Evolutionary conservation across 192 early-diverging fungal genomes (phyloP).

Genomic region (Entomortierella chlamydospora): DNA sequence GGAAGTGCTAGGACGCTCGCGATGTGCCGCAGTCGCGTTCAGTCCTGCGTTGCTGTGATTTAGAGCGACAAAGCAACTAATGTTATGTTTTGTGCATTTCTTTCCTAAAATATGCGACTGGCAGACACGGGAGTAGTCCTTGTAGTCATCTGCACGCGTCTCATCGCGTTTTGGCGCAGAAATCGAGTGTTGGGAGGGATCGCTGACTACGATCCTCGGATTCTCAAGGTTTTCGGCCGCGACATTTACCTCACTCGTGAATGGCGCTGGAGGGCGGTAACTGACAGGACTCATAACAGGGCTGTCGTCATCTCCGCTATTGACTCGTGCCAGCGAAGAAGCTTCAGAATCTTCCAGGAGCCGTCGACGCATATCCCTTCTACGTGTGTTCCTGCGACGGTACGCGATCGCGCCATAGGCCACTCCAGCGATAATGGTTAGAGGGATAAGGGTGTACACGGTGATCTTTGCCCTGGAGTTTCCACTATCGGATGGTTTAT

Average conservation of each 20-base stretch:
- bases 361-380: conserved; percentile 13
- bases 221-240: conserved; percentile 35
- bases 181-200: conserved; percentile 11
- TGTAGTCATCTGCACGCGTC: conserved; percentile 15
- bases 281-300: conserved; percentile 36
- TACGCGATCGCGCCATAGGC: conserved; percentile 41
- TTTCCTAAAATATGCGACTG: conserved; percentile 36
- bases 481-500: background rate
- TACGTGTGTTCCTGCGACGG: conserved; percentile 31
- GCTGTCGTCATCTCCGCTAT: conserved; percentile 11
- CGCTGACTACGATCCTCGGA: conserved; percentile 6
- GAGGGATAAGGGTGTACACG: conserved; percentile 26
- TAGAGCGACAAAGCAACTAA: conserved; percentile 51
- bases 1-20: conserved; percentile 4
- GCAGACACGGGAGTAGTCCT: conserved; percentile 52
- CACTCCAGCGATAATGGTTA: conserved; percentile 29
- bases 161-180: conserved; percentile 48
- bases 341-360: conserved; percentile 31
- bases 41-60: conserved; percentile 47
- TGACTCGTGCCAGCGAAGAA: background rate
- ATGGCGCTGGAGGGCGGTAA: conserved; percentile 48
- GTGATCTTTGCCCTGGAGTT: conserved; percentile 14
- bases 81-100: conserved; percentile 44
- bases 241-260: conserved; percentile 39
- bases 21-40: conserved; percentile 6